Conservation (phyloP, 345 rosid genomes). For the Arabidopsis arenosa region DNA sequence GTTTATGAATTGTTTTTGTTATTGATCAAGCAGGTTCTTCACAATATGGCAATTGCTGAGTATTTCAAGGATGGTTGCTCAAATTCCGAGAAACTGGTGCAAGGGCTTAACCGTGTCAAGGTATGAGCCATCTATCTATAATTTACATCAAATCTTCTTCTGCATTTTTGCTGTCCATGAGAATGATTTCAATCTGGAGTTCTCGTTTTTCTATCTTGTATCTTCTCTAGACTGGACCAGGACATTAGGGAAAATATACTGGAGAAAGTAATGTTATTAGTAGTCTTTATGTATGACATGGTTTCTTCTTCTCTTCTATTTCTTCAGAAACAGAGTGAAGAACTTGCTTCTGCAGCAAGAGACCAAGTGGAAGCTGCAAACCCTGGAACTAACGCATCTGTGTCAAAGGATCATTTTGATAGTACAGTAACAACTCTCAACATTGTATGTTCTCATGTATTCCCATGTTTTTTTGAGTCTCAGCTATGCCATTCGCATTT, state of each 20-base stretch:
- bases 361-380: slow-evolving; percentile 67
- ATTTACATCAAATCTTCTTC: not conserved
- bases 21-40: slow-evolving; percentile 66
- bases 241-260: not conserved
- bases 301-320: slow-evolving; percentile 17
- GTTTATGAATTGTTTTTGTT: slow-evolving; percentile 24
- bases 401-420: slow-evolving; percentile 82
- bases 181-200: not conserved
- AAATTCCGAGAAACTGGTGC: slow-evolving; percentile 73
- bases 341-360: slow-evolving; percentile 67
- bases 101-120: slow-evolving; percentile 73
- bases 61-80: slow-evolving; percentile 76
- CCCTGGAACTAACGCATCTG: slow-evolving; percentile 55
- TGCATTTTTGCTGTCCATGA: not conserved
- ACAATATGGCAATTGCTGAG: slow-evolving; percentile 87
- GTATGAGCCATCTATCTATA: slow-evolving; percentile 45
- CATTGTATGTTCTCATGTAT: slow-evolving; percentile 59
- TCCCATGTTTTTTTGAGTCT: not conserved
- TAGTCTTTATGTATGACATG: slow-evolving; percentile 24
- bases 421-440: slow-evolving; percentile 74
- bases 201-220: not conserved
- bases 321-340: slow-evolving; percentile 70
- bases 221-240: not conserved
- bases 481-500: slow-evolving; percentile 17
- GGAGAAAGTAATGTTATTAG: slow-evolving; percentile 1